Evolutionary conservation across 1,139 yeast species (phyloP), one percentile per base, ranked within the genome.

Genomic region (Candida sp.): DNA sequence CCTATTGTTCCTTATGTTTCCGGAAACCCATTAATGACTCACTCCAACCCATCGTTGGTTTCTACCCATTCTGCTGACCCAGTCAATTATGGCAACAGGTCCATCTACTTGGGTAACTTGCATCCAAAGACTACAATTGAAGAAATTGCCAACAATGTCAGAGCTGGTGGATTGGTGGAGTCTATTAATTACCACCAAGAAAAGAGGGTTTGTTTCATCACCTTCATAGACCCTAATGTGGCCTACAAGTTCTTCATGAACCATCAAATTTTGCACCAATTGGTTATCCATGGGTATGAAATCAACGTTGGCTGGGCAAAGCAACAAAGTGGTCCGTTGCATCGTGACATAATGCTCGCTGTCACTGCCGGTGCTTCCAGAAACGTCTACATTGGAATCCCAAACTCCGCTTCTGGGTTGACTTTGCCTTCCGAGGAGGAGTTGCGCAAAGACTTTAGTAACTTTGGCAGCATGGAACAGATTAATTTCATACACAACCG

Each of bases 331-430:
- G 80, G 80, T 2, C 79, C 79, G 2, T 58, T 75, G 44, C 62
- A 56, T 49, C 59, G 78, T 49, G 78, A 73, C 27, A 65, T 75
- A 43, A 68, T 77, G 3, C 66, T 73, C 49, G 81, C 82, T 0
- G 82, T 77, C 1, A 70, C 80, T 5, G 79, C 79, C 1, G 82
- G 82, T 12, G 82, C 82, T 2, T 75, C 80, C 22, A 68, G 82
- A 60, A 78, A 78, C 56, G 79, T 78, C 7, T 78, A 77, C 57
- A 70, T 78, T 58, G 82, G 82, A 3, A 64, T 77, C 34, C 45
- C 35, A 44, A 42, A 42, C 52, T n/a, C 30, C 53, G 58, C 51
- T 52, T 49, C 32, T 7, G 54, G 68, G 59, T 57, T 65, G 54
- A 54, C 46, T 7, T 59, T 75, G 30, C 81, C 82, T 1, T 60